These are phyloP conservation scores for Nicotiana otophora DNA, from an alignment of 257 asterid species.

Conservation along the genomic window DNA sequence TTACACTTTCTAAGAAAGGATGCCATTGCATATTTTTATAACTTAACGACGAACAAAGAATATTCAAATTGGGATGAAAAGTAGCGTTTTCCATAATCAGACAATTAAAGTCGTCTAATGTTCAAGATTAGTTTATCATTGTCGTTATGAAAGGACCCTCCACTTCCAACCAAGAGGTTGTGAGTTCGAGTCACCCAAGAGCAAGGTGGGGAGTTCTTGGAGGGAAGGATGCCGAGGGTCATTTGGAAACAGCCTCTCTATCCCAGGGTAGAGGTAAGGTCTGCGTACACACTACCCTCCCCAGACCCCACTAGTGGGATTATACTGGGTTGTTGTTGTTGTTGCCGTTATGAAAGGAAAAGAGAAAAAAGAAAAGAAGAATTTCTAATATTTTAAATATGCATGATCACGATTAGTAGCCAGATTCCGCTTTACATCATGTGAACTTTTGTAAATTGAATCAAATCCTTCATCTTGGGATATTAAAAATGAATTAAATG, in stretches of 20 bases:
- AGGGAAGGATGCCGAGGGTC: no score
- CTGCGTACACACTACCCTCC: no score
- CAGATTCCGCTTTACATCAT: neutral
- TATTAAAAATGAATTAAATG: neutral
- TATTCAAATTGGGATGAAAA: neutral
- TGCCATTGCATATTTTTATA: neutral
- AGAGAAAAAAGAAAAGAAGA: neutral
- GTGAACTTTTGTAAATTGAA: neutral
- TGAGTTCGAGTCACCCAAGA: no score
- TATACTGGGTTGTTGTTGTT: no score
- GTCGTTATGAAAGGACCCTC: neutral
- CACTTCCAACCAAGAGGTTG: no score
- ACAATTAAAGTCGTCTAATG: neutral
- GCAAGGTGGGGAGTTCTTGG: no score
- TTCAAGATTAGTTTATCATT: neutral
- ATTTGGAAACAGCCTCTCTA: no score
- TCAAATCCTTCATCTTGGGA: neutral
- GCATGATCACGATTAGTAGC: neutral
- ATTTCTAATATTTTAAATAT: no score
- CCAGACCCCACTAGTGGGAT: no score
- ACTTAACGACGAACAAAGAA: neutral
- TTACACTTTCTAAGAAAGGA: neutral
- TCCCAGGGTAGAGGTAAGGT: no score
- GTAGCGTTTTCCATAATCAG: neutral
- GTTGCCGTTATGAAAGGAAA: neutral